Evolutionary conservation across 495 filamentous ascomycete species (phyloP), one percentile per base, ranked within the genome.

Genomic region (Elasticomyces elasticus): DNA sequence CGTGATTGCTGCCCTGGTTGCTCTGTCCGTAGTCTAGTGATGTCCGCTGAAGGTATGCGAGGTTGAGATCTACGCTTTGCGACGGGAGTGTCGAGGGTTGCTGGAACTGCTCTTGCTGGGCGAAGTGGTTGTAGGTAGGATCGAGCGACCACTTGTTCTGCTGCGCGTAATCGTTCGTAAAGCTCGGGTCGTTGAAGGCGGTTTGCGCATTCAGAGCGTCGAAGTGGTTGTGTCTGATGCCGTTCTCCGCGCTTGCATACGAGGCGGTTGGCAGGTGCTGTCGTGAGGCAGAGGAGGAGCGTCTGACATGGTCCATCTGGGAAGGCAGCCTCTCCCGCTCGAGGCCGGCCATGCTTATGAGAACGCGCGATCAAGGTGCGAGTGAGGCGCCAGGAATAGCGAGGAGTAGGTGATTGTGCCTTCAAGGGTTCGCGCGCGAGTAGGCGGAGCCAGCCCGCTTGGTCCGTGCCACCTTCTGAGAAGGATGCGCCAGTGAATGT

Each of bases 271-370:
- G 31, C 17, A 62, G 62, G 47, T 63, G 58, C 38, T 68, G 62
- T 49, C 65, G 64, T 53, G 68, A 68, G 31, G 67, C 59, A 54
- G 67, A 67, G 43, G 62, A 50, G 45, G 66, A 63, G 49, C 62
- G 64, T 55, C 65, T 70, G 69, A 69, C 22, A 37, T 10, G n/a
- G 31, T 37, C 10, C 10, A n/a, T n/a, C 10, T 37, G 31, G 31
- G 31, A 37, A 23, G 6, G 42, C 5, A 23, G 25, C 5, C 42
- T 7, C 17, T 23, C 42, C 3, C 42, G 42, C 6, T 45, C 6
- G 35, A 40, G 35, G 19, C 35, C 13, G 35, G 35, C 35, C 35
- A 40, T 40, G 35, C 35, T 40, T 5, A 33, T 33, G 19, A 2
- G 35, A 40, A 40, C 19, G 35, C 35, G 35, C 35, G 35, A 40